A percentile compares a stretch with the other conserved stretches of the same genome.
Evolutionary conservation across 73 alveolate species (phyloP).

Genomic region (Effrenium voratum): DNA sequence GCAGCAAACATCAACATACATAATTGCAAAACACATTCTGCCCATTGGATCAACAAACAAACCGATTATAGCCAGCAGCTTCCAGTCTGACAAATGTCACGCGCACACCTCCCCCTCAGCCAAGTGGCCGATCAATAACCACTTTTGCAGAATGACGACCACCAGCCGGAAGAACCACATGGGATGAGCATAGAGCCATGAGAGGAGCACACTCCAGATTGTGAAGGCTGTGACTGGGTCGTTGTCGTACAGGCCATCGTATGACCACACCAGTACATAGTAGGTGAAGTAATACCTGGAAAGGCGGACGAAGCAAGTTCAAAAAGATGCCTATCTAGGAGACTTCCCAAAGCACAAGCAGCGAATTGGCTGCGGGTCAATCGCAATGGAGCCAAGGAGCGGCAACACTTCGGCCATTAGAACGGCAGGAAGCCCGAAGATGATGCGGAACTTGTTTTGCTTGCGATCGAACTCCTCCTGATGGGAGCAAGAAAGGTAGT

Average conservation of each 20-base stretch:
- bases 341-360: neutral
- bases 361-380: neutral
- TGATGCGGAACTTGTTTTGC: conserved; percentile 40
- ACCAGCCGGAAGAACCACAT: conserved; percentile 90
- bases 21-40: too few species aligned
- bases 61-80: too few species aligned
- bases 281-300: conserved; percentile 63
- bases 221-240: conserved; percentile 60
- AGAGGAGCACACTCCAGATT: conserved; percentile 57
- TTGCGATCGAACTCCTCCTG: conserved; percentile 31
- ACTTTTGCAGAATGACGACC: conserved; percentile 82
- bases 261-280: conserved; percentile 81
- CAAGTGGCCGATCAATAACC: conserved; percentile 78
- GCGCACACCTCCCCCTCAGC: too few species aligned
- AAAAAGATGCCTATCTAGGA: neutral
- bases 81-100: too few species aligned
- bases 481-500: too few species aligned
- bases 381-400: neutral
- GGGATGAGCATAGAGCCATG: conserved; percentile 91
- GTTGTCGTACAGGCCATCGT: conserved; percentile 56
- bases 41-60: too few species aligned
- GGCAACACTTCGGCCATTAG: conserved; percentile 67
- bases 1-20: too few species aligned
- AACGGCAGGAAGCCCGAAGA: conserved; percentile 68
- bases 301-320: neutral